Evolutionary conservation across 2,329 filamentous ascomycete genomes (phyloP), one percentile per base, ranked within the genome.

Genomic region (Neoascochyta sp.): DNA sequence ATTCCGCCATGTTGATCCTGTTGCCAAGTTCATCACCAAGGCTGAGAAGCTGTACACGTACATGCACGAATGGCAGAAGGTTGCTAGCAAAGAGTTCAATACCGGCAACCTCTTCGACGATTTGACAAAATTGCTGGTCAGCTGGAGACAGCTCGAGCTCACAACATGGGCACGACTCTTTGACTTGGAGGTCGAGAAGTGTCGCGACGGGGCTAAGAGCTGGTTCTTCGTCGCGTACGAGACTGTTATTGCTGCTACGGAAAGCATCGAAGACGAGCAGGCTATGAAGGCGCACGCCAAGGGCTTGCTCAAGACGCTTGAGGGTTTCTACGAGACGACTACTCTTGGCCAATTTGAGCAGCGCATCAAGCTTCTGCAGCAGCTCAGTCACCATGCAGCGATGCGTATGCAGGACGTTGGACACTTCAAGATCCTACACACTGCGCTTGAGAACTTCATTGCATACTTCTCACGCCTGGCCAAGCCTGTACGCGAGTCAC

Each of bases 141-240:
- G 76, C 54, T 98, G 93, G 93, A 78, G 92, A 40, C 81, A 89
- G 36, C 71, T 98, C 17, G 92, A 98, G 55, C 71, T 98, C 15
- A 83, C 85, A 0, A 95, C 90, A 1, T 98, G 92, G 92, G 81
- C 85, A 19, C 84, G 82, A 22, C 65, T 98, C 3, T 83, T 98
- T 38, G 86, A 95, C 46, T 79, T 85, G 59, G 92, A 98, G 61
- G 74, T 80, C 20, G 73, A 77, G 30, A 87, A 83, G 50, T 88
- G 81, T 48, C 71, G 81, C 13, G 76, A 86, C 27, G 82, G 87
- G 52, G 88, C 90, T 3, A 81, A 80, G 49, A 82, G 83, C 10
- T 98, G 92, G 92, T 98, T 89, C 82, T 98, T 95, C 50, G 75
- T 96, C 37, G 88, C 90, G 1, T 98, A 95, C 52, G 87, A 96